A percentile compares a stretch with the other conserved stretches of the same genome.
These are phyloP conservation scores for Tricharina praecox DNA, from an alignment of 495 filamentous ascomycete genomes.

Conservation along the genomic window DNA sequence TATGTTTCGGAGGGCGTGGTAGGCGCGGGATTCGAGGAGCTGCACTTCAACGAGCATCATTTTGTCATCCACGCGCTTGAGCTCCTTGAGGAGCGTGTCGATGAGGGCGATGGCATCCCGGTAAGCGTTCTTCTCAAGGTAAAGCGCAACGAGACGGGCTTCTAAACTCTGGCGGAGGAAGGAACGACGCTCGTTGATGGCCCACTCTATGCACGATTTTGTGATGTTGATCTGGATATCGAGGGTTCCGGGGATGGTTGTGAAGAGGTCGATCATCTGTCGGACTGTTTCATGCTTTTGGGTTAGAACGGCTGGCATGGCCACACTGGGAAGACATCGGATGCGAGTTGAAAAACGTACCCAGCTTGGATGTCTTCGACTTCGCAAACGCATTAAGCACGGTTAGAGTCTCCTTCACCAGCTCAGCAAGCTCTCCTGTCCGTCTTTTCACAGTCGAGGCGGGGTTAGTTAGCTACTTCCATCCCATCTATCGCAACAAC, in stretches of 20 bases:
- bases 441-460: constrained; percentile 27
- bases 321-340: constrained; percentile 4
- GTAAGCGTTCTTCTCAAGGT: constrained; percentile 91
- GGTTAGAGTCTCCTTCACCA: constrained; percentile 78
- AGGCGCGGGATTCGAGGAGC: constrained; percentile 87
- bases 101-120: constrained; percentile 93
- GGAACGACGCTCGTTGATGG: constrained; percentile 71
- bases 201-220: constrained; percentile 98
- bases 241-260: constrained; percentile 76
- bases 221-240: constrained; percentile 87
- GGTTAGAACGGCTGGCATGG: constrained; percentile 4
- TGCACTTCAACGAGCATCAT: constrained; percentile 97
- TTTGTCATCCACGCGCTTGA: constrained; percentile 97
- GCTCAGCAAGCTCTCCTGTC: constrained; percentile 69
- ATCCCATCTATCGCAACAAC: background rate
- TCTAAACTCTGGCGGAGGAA: constrained; percentile 98
- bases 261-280: constrained; percentile 89
- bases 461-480: constrained; percentile 14
- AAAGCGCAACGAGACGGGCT: constrained; percentile 78
- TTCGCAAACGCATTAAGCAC: constrained; percentile 91
- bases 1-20: constrained; percentile 92
- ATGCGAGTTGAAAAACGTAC: constrained; percentile 35
- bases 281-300: too few species aligned
- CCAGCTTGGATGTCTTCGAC: constrained; percentile 95
- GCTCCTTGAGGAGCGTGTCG: constrained; percentile 82